Conservation (phyloP, 78 protist species). For the Thecamonas trahens region DNA sequence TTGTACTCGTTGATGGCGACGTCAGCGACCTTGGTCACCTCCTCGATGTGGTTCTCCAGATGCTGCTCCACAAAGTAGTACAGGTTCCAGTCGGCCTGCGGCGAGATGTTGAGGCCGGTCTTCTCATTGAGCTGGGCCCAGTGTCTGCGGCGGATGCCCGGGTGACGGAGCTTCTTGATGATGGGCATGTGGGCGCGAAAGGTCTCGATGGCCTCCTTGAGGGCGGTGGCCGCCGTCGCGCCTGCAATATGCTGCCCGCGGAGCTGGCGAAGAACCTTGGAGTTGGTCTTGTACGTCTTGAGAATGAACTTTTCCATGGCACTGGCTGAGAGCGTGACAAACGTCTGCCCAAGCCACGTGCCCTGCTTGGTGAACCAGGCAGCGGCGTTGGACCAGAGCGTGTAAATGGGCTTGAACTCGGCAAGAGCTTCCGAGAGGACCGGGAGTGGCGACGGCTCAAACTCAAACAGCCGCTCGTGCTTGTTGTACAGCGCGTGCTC, state of each 20-base stretch:
- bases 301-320: not conserved
- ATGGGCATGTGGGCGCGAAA: slow-evolving; percentile 65
- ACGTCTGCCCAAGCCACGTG: slow-evolving; percentile 20
- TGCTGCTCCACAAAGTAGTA: not conserved
- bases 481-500: slow-evolving; percentile 2
- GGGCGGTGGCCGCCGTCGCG: not conserved
- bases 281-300: not conserved
- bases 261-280: not conserved
- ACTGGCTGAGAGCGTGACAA: slow-evolving; percentile 10
- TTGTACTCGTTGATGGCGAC: slow-evolving; percentile 52
- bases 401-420: no score
- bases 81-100: slow-evolving; percentile 23
- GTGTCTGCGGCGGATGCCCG: slow-evolving; percentile 81
- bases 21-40: slow-evolving; percentile 24
- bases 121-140: slow-evolving; percentile 49
- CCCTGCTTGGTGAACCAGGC: slow-evolving; percentile 1
- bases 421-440: no score
- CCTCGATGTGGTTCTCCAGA: slow-evolving; percentile 16
- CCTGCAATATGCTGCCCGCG: not conserved
- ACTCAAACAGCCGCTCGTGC: slow-evolving; percentile 28
- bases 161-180: slow-evolving; percentile 63
- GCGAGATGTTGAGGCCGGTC: slow-evolving; percentile 28
- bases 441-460: slow-evolving; percentile 28
- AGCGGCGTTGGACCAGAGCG: slow-evolving; percentile 14
- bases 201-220: slow-evolving; percentile 20